Evolutionary conservation across 495 filamentous ascomycete species (phyloP).

Genomic region (Aspergillus panamensis): DNA sequence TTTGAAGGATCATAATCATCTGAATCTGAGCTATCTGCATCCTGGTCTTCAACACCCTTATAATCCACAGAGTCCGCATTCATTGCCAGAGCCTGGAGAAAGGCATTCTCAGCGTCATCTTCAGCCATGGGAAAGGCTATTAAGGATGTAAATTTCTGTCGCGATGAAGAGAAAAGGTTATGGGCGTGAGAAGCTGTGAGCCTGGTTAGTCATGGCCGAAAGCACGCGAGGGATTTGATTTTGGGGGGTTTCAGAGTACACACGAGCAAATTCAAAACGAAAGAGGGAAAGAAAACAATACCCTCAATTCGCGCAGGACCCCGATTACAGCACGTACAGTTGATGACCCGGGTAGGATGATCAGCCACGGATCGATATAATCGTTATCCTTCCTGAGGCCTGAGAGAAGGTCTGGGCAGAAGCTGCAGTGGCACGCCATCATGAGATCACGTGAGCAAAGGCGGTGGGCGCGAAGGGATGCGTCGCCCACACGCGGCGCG

Average conservation of each 20-base stretch:
- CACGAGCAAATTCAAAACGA: slow-evolving; percentile 1
- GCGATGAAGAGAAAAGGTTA: slow-evolving; percentile 7
- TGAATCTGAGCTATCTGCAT: slow-evolving; percentile 51
- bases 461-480: slow-evolving; percentile 26
- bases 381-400: not conserved
- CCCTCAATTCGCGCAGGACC: not conserved
- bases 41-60: slow-evolving; percentile 37
- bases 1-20: slow-evolving; percentile 55
- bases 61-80: slow-evolving; percentile 41
- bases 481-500: slow-evolving; percentile 24
- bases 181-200: slow-evolving; percentile 6
- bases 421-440: slow-evolving; percentile 23
- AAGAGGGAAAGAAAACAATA: not conserved
- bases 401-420: slow-evolving; percentile 13
- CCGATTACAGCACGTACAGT: not conserved
- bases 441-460: slow-evolving; percentile 20
- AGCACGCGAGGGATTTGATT: not conserved
- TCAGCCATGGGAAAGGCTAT: slow-evolving; percentile 50
- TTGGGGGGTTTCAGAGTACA: not conserved
- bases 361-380: not conserved
- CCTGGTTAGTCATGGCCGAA: slow-evolving; percentile 5
- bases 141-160: slow-evolving; percentile 5
- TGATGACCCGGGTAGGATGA: not conserved
- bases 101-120: slow-evolving; percentile 59
- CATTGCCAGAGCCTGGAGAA: slow-evolving; percentile 55